These are phyloP conservation scores for Dacryopinax primogenitus DNA, from an alignment of 768 basidiomycete species.

Conservation along the genomic window DNA sequence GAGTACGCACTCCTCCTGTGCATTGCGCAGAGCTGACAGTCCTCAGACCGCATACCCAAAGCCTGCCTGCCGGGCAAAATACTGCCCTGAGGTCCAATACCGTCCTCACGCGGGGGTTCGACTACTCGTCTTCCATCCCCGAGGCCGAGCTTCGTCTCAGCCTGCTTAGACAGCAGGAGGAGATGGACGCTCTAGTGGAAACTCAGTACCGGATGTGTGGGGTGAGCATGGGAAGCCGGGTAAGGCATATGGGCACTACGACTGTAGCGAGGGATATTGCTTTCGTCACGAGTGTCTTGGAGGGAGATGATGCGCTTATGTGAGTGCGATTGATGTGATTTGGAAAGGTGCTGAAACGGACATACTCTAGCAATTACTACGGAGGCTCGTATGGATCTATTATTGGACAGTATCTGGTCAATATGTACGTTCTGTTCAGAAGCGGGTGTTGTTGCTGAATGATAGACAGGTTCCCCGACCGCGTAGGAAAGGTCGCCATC, in stretches of 20 bases:
- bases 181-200: slow-evolving; percentile 9
- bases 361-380: slow-evolving; percentile 16
- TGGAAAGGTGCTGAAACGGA: background rate
- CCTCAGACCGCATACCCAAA: background rate
- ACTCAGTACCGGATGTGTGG: slow-evolving; percentile 14
- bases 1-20: background rate
- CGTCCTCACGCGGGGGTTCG: slow-evolving; percentile 9
- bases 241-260: slow-evolving; percentile 17
- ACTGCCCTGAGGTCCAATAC: slow-evolving; percentile 11
- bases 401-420: slow-evolving; percentile 17
- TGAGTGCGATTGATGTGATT: background rate
- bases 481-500: slow-evolving; percentile 16
- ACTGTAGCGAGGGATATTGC: slow-evolving; percentile 17
- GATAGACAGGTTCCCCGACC: slow-evolving; percentile 17
- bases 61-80: slow-evolving; percentile 10
- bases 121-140: slow-evolving; percentile 8
- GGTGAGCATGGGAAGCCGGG: slow-evolving; percentile 10
- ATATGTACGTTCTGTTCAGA: slow-evolving; percentile 12
- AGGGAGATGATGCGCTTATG: slow-evolving; percentile 17
- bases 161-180: slow-evolving; percentile 10
- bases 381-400: slow-evolving; percentile 17
- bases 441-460: background rate
- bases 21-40: background rate
- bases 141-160: slow-evolving; percentile 7
- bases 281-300: slow-evolving; percentile 14